Evolutionary conservation across 2,329 filamentous ascomycete genomes (phyloP).

Genomic region (Curvularia spicifera): DNA sequence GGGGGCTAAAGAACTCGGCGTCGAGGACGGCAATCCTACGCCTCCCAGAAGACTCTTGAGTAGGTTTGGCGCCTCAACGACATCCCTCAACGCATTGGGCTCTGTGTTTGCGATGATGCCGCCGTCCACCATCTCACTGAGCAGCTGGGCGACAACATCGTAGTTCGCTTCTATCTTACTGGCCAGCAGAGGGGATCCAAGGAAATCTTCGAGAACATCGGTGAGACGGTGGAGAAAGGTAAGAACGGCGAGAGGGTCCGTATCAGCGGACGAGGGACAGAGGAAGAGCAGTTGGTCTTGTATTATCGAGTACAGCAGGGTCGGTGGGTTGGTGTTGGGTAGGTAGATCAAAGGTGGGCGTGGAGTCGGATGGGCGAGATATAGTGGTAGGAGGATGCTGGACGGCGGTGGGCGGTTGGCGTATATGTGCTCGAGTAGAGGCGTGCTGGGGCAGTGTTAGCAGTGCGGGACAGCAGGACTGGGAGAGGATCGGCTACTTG

Average conservation of each 20-base stretch:
- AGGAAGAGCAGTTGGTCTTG: constrained; percentile 89
- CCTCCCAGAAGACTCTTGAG: constrained; percentile 87
- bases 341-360: constrained; percentile 88
- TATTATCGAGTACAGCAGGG: constrained; percentile 84
- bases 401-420: constrained; percentile 80
- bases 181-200: constrained; percentile 84
- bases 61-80: constrained; percentile 89
- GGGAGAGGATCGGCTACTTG: constrained; percentile 67
- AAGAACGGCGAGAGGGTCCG: constrained; percentile 85
- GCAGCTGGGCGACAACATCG: constrained; percentile 89
- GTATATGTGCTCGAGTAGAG: constrained; percentile 89
- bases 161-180: constrained; percentile 88
- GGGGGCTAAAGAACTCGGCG: constrained; percentile 40
- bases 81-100: constrained; percentile 86
- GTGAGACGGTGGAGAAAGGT: constrained; percentile 94
- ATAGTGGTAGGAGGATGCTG: constrained; percentile 79
- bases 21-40: constrained; percentile 73
- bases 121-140: constrained; percentile 96
- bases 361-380: constrained; percentile 80
- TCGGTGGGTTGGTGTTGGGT: constrained; percentile 80
- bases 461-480: background rate
- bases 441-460: constrained; percentile 63
- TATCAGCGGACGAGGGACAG: constrained; percentile 82
- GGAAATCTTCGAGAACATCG: constrained; percentile 92
- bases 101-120: constrained; percentile 90